Conservation (phyloP, 495 filamentous ascomycete genomes). For the Penicillium odoratum region DNA sequence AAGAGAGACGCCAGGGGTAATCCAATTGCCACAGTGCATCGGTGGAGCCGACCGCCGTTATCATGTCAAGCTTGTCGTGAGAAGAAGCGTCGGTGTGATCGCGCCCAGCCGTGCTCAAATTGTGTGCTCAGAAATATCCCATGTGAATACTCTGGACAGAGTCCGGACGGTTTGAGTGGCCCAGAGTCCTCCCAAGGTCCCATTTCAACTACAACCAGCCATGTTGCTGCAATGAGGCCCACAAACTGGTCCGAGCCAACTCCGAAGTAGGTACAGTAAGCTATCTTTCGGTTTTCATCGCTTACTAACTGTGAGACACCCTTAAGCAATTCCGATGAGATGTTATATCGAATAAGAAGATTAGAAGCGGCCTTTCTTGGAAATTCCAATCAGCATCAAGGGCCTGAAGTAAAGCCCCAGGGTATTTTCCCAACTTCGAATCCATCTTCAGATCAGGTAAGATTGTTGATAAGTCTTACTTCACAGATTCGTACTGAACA, state of each 20-base stretch:
- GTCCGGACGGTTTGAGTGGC: background rate
- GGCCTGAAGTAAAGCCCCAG: too few relatives aligned
- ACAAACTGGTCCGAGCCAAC: background rate
- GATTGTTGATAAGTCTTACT: background rate
- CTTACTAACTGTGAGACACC: background rate
- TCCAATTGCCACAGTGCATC: conserved; percentile 14
- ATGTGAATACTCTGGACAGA: conserved; percentile 21
- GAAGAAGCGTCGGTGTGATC: conserved; percentile 32
- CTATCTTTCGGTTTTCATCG: background rate
- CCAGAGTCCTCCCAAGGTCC: background rate
- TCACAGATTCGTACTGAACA: background rate
- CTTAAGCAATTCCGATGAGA: conserved; percentile 16
- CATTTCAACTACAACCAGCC: background rate
- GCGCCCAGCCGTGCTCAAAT: conserved; percentile 31
- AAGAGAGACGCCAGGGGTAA: conserved; percentile 19
- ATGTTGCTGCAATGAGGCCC: background rate
- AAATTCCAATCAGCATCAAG: background rate
- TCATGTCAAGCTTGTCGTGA: conserved; percentile 28
- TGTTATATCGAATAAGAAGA: conserved; percentile 16
- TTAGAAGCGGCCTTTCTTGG: conserved; percentile 16
- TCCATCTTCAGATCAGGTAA: background rate
- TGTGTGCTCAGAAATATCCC: conserved; percentile 23
- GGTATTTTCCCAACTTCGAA: background rate
- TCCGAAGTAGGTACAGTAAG: conserved; percentile 8
- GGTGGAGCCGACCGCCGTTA: conserved; percentile 21